Conservation (phyloP, 176 grass and related monocot genomes). For the Triticum dicoccoides region DNA sequence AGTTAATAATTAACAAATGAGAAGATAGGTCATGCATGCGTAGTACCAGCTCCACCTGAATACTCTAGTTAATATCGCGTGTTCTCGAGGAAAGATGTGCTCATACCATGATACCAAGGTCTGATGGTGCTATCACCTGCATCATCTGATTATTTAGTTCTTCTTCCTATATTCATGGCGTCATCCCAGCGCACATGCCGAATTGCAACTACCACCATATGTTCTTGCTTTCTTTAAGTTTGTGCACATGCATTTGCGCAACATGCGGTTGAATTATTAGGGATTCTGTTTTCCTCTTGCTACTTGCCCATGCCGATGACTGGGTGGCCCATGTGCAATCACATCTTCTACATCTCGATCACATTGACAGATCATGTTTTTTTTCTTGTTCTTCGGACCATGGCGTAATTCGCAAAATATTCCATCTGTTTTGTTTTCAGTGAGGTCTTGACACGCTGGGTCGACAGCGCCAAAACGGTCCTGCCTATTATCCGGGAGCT, state of each 20-base stretch:
- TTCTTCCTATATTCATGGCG: not conserved
- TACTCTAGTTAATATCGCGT: not conserved
- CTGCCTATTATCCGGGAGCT: slow-evolving; percentile 63
- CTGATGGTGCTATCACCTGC: not conserved
- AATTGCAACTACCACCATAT: not conserved
- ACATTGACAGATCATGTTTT: not conserved
- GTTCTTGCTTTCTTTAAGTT: not conserved
- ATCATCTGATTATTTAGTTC: not conserved
- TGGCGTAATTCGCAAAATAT: not conserved
- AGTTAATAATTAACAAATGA: not conserved
- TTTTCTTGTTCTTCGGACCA: not conserved
- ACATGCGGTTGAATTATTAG: not conserved
- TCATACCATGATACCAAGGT: not conserved
- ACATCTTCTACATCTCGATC: not conserved
- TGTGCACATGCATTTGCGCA: not conserved
- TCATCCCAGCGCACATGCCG: slow-evolving; percentile 1
- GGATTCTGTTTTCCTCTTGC: not conserved
- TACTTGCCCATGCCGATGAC: slow-evolving; percentile 21
- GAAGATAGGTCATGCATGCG: not conserved
- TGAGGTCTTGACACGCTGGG: slow-evolving; percentile 44
- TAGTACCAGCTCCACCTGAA: not conserved
- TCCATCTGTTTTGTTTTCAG: slow-evolving; percentile 18
- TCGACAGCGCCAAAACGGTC: slow-evolving; percentile 47
- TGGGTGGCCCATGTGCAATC: slow-evolving; percentile 31
- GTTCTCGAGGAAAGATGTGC: not conserved